A percentile compares a stretch with the other conserved stretches of the same genome.
These are phyloP conservation scores for Hymenoscyphus occultus DNA, from an alignment of 2,329 filamentous ascomycete species.

Conservation along the genomic window DNA sequence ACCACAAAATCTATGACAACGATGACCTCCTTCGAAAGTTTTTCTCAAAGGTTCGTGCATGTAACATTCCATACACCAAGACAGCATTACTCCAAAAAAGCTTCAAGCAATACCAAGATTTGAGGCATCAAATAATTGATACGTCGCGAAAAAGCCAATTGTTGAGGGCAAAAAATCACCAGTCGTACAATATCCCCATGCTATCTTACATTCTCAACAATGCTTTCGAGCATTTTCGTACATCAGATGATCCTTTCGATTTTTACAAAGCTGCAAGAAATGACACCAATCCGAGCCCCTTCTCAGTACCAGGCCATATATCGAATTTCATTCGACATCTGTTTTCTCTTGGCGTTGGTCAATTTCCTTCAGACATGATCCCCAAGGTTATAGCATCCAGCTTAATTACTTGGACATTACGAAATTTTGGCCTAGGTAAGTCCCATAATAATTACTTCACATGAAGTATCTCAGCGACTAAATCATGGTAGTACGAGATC, in stretches of 20 bases:
- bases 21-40: constrained; percentile 20
- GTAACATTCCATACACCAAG: constrained; percentile 22
- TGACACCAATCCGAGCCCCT: constrained; percentile 22
- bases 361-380: constrained; percentile 8
- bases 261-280: constrained; percentile 22
- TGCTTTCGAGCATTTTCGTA: constrained; percentile 24
- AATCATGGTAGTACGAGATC: constrained; percentile 8
- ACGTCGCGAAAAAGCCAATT: constrained; percentile 17
- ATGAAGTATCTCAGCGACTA: not conserved
- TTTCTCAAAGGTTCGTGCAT: constrained; percentile 22
- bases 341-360: not conserved
- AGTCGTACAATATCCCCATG: constrained; percentile 23
- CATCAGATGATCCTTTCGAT: constrained; percentile 24
- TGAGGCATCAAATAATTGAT: constrained; percentile 17
- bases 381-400: constrained; percentile 8
- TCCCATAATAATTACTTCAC: not conserved
- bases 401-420: constrained; percentile 12
- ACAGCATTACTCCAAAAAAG: constrained; percentile 13
- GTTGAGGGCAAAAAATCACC: constrained; percentile 15
- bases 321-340: constrained; percentile 24
- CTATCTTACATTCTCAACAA: constrained; percentile 23
- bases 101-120: constrained; percentile 18
- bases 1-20: constrained; percentile 20
- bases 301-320: constrained; percentile 20
- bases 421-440: constrained; percentile 14